Conservation (phyloP, 495 filamentous ascomycete genomes). For the Hypoxylon lienhwacheense region DNA sequence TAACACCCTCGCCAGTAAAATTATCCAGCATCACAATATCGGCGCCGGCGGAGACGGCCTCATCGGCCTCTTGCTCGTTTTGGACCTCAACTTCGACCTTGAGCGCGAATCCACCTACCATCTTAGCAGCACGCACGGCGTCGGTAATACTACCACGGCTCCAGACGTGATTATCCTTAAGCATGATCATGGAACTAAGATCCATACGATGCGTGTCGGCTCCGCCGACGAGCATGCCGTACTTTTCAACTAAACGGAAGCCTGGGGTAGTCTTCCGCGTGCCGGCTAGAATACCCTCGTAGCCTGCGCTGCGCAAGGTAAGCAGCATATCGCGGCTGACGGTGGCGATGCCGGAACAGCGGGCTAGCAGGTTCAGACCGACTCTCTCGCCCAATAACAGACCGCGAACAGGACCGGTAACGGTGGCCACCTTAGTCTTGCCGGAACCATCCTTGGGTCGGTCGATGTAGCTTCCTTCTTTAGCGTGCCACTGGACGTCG, state of each 20-base stretch:
- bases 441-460: conserved; percentile 51
- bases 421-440: conserved; percentile 70
- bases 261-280: conserved; percentile 97
- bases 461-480: conserved; percentile 70
- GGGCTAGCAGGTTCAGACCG: conserved; percentile 85
- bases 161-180: conserved; percentile 98
- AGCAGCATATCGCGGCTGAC: conserved; percentile 57
- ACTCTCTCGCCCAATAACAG: conserved; percentile 91
- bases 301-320: conserved; percentile 63
- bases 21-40: conserved; percentile 98
- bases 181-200: conserved; percentile 91
- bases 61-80: conserved; percentile 81
- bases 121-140: conserved; percentile 81
- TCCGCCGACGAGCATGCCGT: conserved; percentile 92
- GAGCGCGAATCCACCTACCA: conserved; percentile 80
- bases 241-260: conserved; percentile 95
- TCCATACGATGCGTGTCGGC: conserved; percentile 91
- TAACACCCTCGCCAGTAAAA: conserved; percentile 76
- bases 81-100: conserved; percentile 97
- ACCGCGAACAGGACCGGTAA: conserved; percentile 80
- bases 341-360: conserved; percentile 90
- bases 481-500: conserved; percentile 81
- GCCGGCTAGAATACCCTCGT: conserved; percentile 82
- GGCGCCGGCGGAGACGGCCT: conserved; percentile 86
- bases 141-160: conserved; percentile 79